These are phyloP conservation scores for Quercus phellos DNA, from an alignment of 331 rosid genomes.

Conservation along the genomic window DNA sequence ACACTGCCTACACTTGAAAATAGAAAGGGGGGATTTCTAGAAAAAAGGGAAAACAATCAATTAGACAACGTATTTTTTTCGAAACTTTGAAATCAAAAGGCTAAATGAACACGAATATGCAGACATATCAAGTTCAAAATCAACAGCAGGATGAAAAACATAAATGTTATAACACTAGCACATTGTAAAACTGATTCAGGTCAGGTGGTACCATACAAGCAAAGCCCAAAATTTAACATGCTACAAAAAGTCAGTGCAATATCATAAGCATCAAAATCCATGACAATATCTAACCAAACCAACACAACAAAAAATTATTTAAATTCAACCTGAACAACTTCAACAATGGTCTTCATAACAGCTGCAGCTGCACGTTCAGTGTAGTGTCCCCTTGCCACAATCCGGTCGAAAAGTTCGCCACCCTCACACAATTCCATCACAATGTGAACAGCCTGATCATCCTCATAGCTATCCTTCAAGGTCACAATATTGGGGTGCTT, in stretches of 20 bases:
- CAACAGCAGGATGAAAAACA: not conserved
- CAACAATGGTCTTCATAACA: conserved; percentile 48
- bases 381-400: conserved; percentile 60
- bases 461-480: conserved; percentile 49
- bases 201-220: not conserved
- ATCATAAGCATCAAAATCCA: not conserved
- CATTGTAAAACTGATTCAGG: not conserved
- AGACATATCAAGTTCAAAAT: not conserved
- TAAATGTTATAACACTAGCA: not conserved
- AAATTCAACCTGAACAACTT: conserved; percentile 43
- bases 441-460: conserved; percentile 47
- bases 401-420: conserved; percentile 53
- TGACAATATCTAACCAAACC: not conserved
- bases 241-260: not conserved
- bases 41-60: not conserved
- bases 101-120: not conserved
- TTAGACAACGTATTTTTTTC: not conserved
- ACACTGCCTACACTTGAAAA: not conserved
- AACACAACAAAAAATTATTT: not conserved
- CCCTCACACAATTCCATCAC: conserved; percentile 61
- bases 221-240: not conserved
- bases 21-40: not conserved
- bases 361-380: conserved; percentile 53
- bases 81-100: not conserved
- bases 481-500: conserved; percentile 45